These are phyloP conservation scores for Persicaria tinctoria DNA, from an alignment of 148 eudicot species.

Conservation along the genomic window DNA sequence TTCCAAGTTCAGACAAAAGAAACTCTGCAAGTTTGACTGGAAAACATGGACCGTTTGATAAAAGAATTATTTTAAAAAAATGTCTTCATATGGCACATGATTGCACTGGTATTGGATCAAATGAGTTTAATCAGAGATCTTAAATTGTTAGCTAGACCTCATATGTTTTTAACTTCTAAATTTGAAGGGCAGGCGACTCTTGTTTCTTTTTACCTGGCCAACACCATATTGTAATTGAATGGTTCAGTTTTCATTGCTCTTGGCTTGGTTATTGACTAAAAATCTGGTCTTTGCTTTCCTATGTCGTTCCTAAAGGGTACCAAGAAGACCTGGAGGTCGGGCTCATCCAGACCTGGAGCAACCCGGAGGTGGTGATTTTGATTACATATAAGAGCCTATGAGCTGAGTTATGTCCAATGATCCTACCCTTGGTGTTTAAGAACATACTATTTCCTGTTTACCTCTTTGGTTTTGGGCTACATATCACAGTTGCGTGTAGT, in stretches of 20 bases:
- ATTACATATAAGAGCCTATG: constrained; percentile 36
- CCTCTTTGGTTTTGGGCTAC: neutral
- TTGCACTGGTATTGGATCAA: neutral
- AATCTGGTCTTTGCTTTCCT: neutral
- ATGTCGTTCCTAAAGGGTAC: constrained; percentile 31
- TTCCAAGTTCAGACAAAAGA: neutral
- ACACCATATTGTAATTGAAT: neutral
- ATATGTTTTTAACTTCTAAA: too few species aligned
- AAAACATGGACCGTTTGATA: neutral
- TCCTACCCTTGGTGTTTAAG: neutral
- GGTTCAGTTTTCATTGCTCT: neutral
- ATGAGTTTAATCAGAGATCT: too few species aligned
- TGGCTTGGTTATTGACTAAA: neutral
- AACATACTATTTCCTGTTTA: neutral
- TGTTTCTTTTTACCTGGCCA: too few species aligned
- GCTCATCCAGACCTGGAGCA: constrained; percentile 79
- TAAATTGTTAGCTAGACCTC: too few species aligned
- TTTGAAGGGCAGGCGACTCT: too few species aligned
- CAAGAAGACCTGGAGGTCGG: constrained; percentile 54
- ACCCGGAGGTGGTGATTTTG: constrained; percentile 49
- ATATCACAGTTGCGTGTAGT: neutral
- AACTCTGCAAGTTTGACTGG: neutral
- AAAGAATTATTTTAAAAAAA: neutral
- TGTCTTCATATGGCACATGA: neutral
- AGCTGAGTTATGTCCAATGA: neutral